Evolutionary conservation across 192 early-diverging fungal species (phyloP), one percentile per base, ranked within the genome.

Genomic region (Backusella westeae): DNA sequence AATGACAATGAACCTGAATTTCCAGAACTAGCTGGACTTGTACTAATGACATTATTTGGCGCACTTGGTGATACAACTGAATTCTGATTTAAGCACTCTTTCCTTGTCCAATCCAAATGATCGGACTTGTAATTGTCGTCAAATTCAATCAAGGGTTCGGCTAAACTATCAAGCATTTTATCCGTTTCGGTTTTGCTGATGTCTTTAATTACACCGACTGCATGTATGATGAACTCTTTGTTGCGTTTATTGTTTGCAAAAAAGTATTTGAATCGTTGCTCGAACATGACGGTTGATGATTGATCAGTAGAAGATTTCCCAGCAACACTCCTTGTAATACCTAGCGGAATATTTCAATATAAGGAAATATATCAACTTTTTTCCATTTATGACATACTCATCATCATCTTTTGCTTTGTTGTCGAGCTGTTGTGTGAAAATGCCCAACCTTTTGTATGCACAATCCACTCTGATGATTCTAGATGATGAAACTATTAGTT

Each of bases 171-270:
- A 63, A 63, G 21, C 23, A 63, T 23, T 5, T 63, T 63, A 14
- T 0, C 12, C 56, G 23, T 63, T 29, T 29, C 56, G 10, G 56
- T 29, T 63, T 63, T 63, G 4, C 4, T 63, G 56, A 12, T 29
- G 56, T 63, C 56, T 63, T 63, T 63, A 63, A 63, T 78, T 7
- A 86, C 44, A 3, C 90, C 91, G 0, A 85, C 56, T 34, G 87
- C 82, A 17, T 87, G 79, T 23, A 92, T 84, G 4, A 53, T 76
- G 52, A 88, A 90, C 0, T 63, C 35, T 68, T 81, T 81, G 38
- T 85, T 81, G 35, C 83, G 78, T 0, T 84, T 83, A 44, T 87
- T 88, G 32, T 78, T 88, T 26, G 89, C 83, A 10, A 90, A 65
- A 67, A 90, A 90, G 36, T 83, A 83, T 21, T 71, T 71, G 23